Evolutionary conservation across 129 eudicot genomes (phyloP).

Genomic region (Ambrosia trifida): DNA sequence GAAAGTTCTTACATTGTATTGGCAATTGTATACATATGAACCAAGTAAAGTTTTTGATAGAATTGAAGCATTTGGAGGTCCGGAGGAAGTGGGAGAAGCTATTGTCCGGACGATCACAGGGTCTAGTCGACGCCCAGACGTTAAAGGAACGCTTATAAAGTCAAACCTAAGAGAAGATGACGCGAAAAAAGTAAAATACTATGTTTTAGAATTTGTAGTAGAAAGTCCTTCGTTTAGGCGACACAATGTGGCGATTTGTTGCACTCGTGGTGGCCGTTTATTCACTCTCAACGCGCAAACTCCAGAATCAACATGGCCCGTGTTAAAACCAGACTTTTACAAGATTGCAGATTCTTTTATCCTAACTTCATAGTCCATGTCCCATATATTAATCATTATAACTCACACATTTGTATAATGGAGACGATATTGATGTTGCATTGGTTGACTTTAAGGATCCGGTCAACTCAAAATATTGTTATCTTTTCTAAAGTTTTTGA

Average conservation of each 20-base stretch:
- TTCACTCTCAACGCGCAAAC: conserved; percentile 83
- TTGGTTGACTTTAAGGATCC: too few relatives aligned
- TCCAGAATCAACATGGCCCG: conserved; percentile 75
- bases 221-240: conserved; percentile 72
- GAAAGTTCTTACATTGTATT: not conserved
- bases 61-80: conserved; percentile 90
- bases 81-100: conserved; percentile 81
- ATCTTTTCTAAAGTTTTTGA: too few relatives aligned
- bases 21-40: conserved; percentile 4
- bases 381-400: too few relatives aligned
- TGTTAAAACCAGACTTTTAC: conserved; percentile 49
- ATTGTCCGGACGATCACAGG: conserved; percentile 56
- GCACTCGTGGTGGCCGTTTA: conserved; percentile 59
- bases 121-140: conserved; percentile 38
- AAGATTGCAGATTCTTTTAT: conserved; percentile 65
- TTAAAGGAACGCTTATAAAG: conserved; percentile 58
- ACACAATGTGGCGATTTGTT: conserved; percentile 81
- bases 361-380: conserved; percentile 29
- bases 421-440: too few relatives aligned
- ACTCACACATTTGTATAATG: too few relatives aligned
- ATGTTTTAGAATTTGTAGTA: conserved; percentile 66
- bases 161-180: conserved; percentile 64
- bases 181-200: conserved; percentile 54
- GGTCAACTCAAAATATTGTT: too few relatives aligned
- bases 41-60: conserved; percentile 33